A percentile compares a stretch with the other conserved stretches of the same genome.
These are phyloP conservation scores for Cadophora gregata DNA, from an alignment of 2,329 filamentous ascomycete species.

Conservation along the genomic window DNA sequence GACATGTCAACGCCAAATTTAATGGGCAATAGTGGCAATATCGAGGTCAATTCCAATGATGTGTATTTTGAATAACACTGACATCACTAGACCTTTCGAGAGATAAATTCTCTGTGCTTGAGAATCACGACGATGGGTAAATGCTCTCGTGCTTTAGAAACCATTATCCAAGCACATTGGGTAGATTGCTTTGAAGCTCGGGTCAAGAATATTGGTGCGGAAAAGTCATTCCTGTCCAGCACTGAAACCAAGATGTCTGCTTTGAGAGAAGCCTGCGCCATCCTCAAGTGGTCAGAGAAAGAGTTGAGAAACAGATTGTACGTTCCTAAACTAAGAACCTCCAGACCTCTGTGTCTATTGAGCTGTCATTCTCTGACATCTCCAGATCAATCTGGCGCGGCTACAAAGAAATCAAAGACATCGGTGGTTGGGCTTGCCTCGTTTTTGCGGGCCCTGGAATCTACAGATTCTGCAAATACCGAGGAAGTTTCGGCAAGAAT, in stretches of 20 bases:
- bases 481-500: slow-evolving; percentile 52
- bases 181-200: slow-evolving; percentile 20
- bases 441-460: slow-evolving; percentile 63
- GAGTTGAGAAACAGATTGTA: slow-evolving; percentile 23
- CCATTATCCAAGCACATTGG: slow-evolving; percentile 21
- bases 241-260: slow-evolving; percentile 21
- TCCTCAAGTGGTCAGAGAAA: slow-evolving; percentile 20
- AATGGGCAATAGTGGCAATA: not conserved
- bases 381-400: slow-evolving; percentile 55
- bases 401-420: slow-evolving; percentile 63
- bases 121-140: slow-evolving; percentile 11
- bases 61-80: not conserved
- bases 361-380: not conserved
- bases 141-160: slow-evolving; percentile 19
- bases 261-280: slow-evolving; percentile 18
- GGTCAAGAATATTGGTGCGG: slow-evolving; percentile 14
- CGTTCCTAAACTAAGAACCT: not conserved
- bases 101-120: slow-evolving; percentile 15
- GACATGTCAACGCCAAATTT: not conserved
- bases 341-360: not conserved
- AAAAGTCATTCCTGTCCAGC: slow-evolving; percentile 13
- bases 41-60: not conserved
- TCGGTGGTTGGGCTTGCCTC: slow-evolving; percentile 60
- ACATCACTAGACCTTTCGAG: slow-evolving; percentile 11
- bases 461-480: slow-evolving; percentile 66